Percentiles rank a stretch among this genome's conserved stretches.
These are phyloP conservation scores for Calocera cornea DNA, from an alignment of 768 basidiomycete species.

Conservation along the genomic window DNA sequence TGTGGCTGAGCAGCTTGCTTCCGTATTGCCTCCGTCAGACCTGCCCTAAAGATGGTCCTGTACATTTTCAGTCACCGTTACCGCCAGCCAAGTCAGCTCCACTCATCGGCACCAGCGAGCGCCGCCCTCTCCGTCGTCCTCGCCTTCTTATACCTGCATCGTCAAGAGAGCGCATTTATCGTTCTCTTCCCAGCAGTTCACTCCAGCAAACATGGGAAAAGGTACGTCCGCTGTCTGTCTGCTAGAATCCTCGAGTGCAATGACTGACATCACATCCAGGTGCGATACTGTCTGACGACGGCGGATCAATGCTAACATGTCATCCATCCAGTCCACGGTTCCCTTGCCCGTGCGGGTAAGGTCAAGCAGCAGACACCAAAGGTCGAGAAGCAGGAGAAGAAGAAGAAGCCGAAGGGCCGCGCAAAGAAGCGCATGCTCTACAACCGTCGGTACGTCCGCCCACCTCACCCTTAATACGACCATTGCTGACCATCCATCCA, in stretches of 20 bases:
- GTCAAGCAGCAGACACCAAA: conserved; percentile 98
- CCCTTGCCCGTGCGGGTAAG: conserved; percentile 98
- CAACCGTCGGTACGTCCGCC: conserved; percentile 65
- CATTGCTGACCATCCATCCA: conserved; percentile 20
- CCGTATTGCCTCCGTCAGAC: neutral
- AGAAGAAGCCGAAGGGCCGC: conserved; percentile 93
- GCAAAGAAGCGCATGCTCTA: conserved; percentile 93
- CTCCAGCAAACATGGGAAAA: conserved; percentile 9
- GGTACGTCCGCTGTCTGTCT: neutral
- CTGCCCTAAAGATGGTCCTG: neutral
- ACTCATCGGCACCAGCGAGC: neutral
- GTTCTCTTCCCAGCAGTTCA: neutral
- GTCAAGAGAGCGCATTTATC: neutral
- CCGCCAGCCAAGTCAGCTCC: neutral
- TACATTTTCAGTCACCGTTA: neutral
- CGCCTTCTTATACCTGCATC: neutral
- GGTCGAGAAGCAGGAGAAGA: conserved; percentile 98
- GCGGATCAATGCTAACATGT: neutral
- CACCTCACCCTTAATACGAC: neutral
- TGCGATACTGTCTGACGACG: neutral
- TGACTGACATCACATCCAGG: neutral
- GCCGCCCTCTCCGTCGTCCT: neutral
- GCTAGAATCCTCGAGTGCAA: too few species aligned
- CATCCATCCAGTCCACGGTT: conserved; percentile 70
- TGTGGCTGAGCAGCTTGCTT: neutral